Evolutionary conservation across 495 filamentous ascomycete genomes (phyloP).

Genomic region (Immersiella caudata): DNA sequence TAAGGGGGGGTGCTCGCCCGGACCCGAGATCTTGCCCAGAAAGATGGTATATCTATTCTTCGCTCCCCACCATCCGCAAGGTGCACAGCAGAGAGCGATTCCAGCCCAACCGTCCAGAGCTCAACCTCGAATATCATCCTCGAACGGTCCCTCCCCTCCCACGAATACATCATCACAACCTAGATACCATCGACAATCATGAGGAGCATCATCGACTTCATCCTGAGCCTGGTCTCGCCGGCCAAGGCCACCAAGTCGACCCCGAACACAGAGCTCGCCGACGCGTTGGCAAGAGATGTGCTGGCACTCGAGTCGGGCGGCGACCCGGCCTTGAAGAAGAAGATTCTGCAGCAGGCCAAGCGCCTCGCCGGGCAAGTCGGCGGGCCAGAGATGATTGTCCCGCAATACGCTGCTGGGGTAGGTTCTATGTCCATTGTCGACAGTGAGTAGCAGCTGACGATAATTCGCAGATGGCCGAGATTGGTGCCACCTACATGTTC

Average conservation of each 20-base stretch:
- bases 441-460: not conserved
- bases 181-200: not conserved
- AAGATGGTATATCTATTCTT: not conserved
- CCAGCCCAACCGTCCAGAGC: not conserved
- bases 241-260: slow-evolving; percentile 1
- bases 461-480: slow-evolving; percentile 10
- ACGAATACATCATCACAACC: too few relatives aligned
- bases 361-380: not conserved
- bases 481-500: slow-evolving; percentile 19
- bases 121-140: not conserved
- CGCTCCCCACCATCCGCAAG: not conserved
- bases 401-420: slow-evolving; percentile 2
- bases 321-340: slow-evolving; percentile 7
- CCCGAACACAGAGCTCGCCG: not conserved
- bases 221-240: slow-evolving; percentile 12
- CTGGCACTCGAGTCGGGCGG: slow-evolving; percentile 4
- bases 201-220: slow-evolving; percentile 13
- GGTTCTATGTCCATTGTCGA: not conserved
- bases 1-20: not conserved
- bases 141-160: too few relatives aligned
- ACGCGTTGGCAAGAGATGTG: slow-evolving; percentile 5
- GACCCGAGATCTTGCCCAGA: not conserved
- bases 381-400: slow-evolving; percentile 16
- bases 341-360: slow-evolving; percentile 8
- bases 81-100: not conserved